Base-by-base conservation (phyloP, 1,284 basidiomycete genomes). In the Athelia sp. region DNA sequence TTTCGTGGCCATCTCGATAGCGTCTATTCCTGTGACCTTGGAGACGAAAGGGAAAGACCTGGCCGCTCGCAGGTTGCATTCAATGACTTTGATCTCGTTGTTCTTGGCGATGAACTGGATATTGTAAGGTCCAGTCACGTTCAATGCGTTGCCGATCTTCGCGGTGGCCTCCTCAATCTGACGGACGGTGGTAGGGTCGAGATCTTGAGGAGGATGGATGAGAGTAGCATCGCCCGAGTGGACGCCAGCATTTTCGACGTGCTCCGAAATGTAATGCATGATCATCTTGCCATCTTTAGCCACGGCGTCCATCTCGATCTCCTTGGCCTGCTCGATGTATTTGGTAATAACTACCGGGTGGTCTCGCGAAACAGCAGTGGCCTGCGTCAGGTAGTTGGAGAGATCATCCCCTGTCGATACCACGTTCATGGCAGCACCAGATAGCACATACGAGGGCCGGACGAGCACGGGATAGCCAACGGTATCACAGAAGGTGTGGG, bases 31-130 rank as follows among this genome's bases (percentile, higher is more conserved):
- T 4, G 96, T 98, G 53, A 98, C 95, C 73, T 99, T 99, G 34
- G 93, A 96, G 42, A 99, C 96, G 76, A 99, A 99, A 49, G 97
- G 96, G 85, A 98, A 98, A 1, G 96, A 98, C 52, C 97, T 86
- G 23, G 96, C 95, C 2, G 97, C 97, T 54, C 96, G 93, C 35
- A 99, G 78, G 70, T 99, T 99, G 73, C 96, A 99, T 70, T 99
- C 96, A 66, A 99, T 99, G 60, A 99, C 96, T 80, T 99, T 98
- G 80, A 98, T 98, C 70, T 98, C 96, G 74, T 98, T 98, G 74
- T 98, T 90, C 81, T 99, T 99, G 51, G 95, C 95, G 61, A 99
- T 98, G 74, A 99, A 98, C 74, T 99, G 97, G 65, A 99, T 99
- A 71, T 99, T 99, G 82, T 91, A 98, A 2, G 96, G 97, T 22